A percentile compares a stretch with the other conserved stretches of the same genome.
These are phyloP conservation scores for Diaporthe australafricana DNA, from an alignment of 2,329 filamentous ascomycete species.

Conservation along the genomic window DNA sequence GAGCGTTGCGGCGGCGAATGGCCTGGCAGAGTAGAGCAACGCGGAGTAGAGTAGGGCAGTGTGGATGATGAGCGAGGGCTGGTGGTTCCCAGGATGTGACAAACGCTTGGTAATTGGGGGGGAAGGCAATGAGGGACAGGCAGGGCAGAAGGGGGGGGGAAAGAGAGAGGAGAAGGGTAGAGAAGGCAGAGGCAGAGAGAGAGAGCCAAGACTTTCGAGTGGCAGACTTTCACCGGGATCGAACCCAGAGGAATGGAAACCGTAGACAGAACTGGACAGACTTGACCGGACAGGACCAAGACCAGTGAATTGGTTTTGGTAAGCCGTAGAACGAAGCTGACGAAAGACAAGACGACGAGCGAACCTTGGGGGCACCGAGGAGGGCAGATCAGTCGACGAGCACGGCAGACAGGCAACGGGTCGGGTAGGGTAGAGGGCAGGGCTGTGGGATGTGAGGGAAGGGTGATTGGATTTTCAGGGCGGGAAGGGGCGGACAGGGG, in stretches of 20 bases:
- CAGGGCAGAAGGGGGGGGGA: neutral
- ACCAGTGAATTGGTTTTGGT: conserved; percentile 13
- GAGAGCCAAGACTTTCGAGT: conserved; percentile 15
- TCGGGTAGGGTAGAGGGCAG: conserved; percentile 15
- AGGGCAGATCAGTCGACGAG: conserved; percentile 25
- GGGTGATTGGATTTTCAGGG: conserved; percentile 36
- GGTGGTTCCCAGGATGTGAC: conserved; percentile 16
- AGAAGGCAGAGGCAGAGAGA: conserved; percentile 6
- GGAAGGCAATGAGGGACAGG: conserved; percentile 21
- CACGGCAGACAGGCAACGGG: conserved; percentile 24
- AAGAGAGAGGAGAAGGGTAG: neutral
- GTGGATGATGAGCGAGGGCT: neutral
- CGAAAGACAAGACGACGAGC: conserved; percentile 24
- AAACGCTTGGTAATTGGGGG: conserved; percentile 25
- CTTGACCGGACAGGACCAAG: conserved; percentile 7
- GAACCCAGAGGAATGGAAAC: conserved; percentile 18
- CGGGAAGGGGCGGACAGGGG: conserved; percentile 31
- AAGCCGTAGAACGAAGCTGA: conserved; percentile 20
- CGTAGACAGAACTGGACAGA: conserved; percentile 12
- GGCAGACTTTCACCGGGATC: conserved; percentile 17
- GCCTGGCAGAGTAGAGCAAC: neutral
- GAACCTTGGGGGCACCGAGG: conserved; percentile 19
- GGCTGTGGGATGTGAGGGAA: conserved; percentile 38
- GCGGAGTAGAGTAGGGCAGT: neutral
- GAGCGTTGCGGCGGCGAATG: neutral